These are phyloP conservation scores for Epichloe baconii DNA, from an alignment of 2,329 filamentous ascomycete species.

Conservation along the genomic window DNA sequence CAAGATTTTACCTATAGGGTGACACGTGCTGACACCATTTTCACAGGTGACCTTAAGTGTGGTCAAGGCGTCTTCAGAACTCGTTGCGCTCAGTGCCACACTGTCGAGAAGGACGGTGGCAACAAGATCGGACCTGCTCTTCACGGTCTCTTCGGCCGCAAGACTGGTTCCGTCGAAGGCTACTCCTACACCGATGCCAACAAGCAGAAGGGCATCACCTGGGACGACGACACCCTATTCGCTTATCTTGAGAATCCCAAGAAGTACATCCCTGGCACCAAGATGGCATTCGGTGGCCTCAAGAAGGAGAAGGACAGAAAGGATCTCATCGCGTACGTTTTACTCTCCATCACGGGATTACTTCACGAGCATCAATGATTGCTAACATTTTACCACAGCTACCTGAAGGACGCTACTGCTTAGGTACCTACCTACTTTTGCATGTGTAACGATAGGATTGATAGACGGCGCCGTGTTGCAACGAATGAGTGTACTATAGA, in stretches of 20 bases:
- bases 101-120: slow-evolving; percentile 73
- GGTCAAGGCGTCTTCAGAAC: slow-evolving; percentile 99
- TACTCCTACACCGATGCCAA: slow-evolving; percentile 99
- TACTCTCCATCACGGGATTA: too few relatives aligned
- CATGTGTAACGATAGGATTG: slow-evolving; percentile 22
- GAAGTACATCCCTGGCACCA: slow-evolving; percentile 99
- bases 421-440: slow-evolving; percentile 30
- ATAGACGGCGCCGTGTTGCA: slow-evolving; percentile 21
- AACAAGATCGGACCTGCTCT: slow-evolving; percentile 99
- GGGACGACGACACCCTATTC: slow-evolving; percentile 81
- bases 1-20: not conserved
- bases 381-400: slow-evolving; percentile 31
- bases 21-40: not conserved
- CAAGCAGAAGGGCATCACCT: slow-evolving; percentile 88
- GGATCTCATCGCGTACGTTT: slow-evolving; percentile 86
- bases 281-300: slow-evolving; percentile 99
- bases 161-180: slow-evolving; percentile 80
- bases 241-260: slow-evolving; percentile 99
- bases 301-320: slow-evolving; percentile 99
- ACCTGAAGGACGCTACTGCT: slow-evolving; percentile 56
- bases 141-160: slow-evolving; percentile 93
- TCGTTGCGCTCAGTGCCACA: slow-evolving; percentile 97
- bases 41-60: slow-evolving; percentile 79
- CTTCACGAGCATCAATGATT: not conserved
- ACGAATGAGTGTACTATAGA: slow-evolving; percentile 27